Conservation (phyloP, 129 eudicot genomes). For the Arctium minus region DNA sequence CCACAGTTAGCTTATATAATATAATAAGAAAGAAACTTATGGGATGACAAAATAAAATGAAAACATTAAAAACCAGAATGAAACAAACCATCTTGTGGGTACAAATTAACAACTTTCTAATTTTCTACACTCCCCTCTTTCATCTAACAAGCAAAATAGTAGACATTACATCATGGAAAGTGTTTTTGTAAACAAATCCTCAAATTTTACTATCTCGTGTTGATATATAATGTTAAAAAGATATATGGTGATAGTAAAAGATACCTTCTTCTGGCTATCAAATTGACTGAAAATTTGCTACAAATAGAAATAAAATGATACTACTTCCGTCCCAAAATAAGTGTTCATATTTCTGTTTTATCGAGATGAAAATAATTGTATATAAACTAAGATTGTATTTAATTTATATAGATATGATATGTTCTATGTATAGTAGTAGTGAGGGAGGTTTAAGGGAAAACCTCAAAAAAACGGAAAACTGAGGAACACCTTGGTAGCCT, state of each 20-base stretch:
- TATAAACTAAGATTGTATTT: too few relatives aligned
- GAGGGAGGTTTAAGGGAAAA: too few relatives aligned
- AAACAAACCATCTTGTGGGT: not conserved
- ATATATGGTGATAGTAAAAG: not conserved
- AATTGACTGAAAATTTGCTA: not conserved
- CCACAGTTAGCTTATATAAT: too few relatives aligned
- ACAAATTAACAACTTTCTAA: not conserved
- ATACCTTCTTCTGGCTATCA: not conserved
- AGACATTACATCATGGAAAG: slow-evolving; percentile 7
- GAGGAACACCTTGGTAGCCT: too few relatives aligned
- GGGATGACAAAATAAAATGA: not conserved
- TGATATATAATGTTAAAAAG: slow-evolving; percentile 16
- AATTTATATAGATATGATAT: too few relatives aligned
- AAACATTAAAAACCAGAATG: not conserved
- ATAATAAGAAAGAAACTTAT: not conserved
- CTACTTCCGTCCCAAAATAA: too few relatives aligned
- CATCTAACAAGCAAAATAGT: slow-evolving; percentile 14
- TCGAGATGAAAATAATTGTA: too few relatives aligned
- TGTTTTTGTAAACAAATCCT: not conserved
- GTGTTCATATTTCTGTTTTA: too few relatives aligned
- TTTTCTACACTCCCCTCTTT: slow-evolving; percentile 4
- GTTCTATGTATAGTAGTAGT: too few relatives aligned
- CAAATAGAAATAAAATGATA: not conserved
- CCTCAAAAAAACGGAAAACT: too few relatives aligned
- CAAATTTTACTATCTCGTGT: not conserved